A percentile compares a stretch with the other conserved stretches of the same genome.
Evolutionary conservation across 192 early-diverging fungal species (phyloP).

Genomic region (Podila epigama): DNA sequence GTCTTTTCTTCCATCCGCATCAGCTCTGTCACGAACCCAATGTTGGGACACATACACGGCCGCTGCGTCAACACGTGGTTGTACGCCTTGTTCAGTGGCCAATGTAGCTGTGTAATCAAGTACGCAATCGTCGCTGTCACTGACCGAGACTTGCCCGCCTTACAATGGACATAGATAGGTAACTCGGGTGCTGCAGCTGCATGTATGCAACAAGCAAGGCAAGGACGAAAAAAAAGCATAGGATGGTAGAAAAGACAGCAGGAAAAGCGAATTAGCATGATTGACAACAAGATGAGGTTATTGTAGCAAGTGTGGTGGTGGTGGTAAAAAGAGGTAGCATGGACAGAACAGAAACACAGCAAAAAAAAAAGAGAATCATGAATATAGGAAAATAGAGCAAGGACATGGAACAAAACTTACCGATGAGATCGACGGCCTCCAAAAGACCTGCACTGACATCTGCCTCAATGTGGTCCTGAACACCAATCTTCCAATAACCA

Average conservation of each 20-base stretch:
- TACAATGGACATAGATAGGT: conserved; percentile 79
- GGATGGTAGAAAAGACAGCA: background rate
- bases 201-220: conserved; percentile 3
- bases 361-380: conserved; percentile 2
- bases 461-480: conserved; percentile 70
- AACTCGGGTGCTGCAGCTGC: conserved; percentile 45
- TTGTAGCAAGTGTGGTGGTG: too few species aligned
- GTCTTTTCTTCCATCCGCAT: conserved; percentile 72
- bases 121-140: conserved; percentile 77
- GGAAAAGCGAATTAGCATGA: too few species aligned
- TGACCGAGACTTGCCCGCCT: conserved; percentile 79
- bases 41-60: conserved; percentile 76
- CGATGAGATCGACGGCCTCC: conserved; percentile 72
- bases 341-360: background rate
- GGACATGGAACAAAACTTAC: conserved; percentile 48
- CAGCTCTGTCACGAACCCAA: conserved; percentile 79
- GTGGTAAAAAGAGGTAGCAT: too few species aligned
- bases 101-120: conserved; percentile 63
- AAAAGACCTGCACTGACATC: conserved; percentile 68
- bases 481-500: conserved; percentile 57
- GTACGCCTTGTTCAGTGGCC: conserved; percentile 73
- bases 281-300: background rate
- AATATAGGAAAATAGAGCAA: background rate
- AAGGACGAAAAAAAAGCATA: background rate
- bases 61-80: conserved; percentile 67